Conservation (phyloP, 2,329 filamentous ascomycete species). For the Diaporthe australafricana region DNA sequence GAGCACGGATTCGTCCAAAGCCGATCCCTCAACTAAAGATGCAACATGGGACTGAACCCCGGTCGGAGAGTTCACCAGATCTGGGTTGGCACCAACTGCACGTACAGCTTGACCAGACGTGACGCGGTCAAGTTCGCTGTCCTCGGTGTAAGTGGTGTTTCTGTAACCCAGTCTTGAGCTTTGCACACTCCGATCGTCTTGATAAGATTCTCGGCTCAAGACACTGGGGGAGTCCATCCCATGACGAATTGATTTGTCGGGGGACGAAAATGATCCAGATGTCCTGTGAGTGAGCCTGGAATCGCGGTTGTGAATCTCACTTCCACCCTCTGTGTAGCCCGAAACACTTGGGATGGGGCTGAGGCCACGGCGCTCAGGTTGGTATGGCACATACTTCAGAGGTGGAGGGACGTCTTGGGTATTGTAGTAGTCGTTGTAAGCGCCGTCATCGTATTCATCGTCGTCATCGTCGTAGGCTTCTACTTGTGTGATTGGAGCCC, state of each 20-base stretch:
- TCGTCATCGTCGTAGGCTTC: constrained; percentile 53
- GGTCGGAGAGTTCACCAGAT: constrained; percentile 77
- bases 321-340: constrained; percentile 81
- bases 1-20: constrained; percentile 75
- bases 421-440: constrained; percentile 62
- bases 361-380: constrained; percentile 76
- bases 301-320: constrained; percentile 67
- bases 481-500: constrained; percentile 48
- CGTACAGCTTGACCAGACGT: constrained; percentile 77
- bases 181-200: constrained; percentile 67
- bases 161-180: constrained; percentile 68
- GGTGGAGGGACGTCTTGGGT: constrained; percentile 73
- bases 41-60: constrained; percentile 92
- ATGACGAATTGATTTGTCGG: constrained; percentile 65
- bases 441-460: constrained; percentile 58
- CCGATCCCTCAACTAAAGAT: constrained; percentile 83
- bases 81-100: constrained; percentile 77
- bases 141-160: constrained; percentile 62
- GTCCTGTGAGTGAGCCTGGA: constrained; percentile 63
- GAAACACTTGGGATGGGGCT: constrained; percentile 95
- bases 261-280: constrained; percentile 71
- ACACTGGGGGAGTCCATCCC: constrained; percentile 59
- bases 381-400: constrained; percentile 75
- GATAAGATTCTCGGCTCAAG: constrained; percentile 63
- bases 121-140: constrained; percentile 69